Conservation (phyloP, 2,329 filamentous ascomycete genomes). For the Trematosphaeria pertusa region DNA sequence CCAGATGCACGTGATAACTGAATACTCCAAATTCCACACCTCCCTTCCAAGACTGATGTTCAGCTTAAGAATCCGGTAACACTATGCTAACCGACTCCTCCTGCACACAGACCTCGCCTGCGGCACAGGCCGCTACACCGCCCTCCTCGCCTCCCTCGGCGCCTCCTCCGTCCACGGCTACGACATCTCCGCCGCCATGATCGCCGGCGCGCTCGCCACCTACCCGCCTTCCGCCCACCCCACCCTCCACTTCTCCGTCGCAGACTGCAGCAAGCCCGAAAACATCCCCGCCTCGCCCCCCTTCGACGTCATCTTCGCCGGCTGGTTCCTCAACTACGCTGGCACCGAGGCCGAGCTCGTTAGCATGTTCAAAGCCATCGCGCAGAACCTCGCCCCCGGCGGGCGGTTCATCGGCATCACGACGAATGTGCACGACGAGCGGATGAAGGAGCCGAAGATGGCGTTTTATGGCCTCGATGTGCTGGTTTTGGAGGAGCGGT, state of each 20-base stretch:
- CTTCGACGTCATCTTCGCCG: constrained; percentile 39
- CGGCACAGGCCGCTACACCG: constrained; percentile 36
- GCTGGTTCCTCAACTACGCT: constrained; percentile 43
- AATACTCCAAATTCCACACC: too few species aligned
- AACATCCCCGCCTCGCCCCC: not conserved
- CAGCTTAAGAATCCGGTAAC: too few species aligned
- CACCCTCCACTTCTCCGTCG: constrained; percentile 26
- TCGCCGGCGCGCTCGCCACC: constrained; percentile 23
- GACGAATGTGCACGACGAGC: constrained; percentile 28
- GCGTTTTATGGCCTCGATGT: constrained; percentile 36
- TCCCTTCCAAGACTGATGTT: too few species aligned
- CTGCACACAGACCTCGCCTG: constrained; percentile 36
- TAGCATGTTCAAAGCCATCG: constrained; percentile 33
- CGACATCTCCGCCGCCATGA: constrained; percentile 40
- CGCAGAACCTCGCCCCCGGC: constrained; percentile 16
- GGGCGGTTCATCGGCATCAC: constrained; percentile 34
- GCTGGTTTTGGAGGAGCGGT: constrained; percentile 25
- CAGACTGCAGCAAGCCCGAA: constrained; percentile 31
- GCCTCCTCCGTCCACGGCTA: constrained; percentile 28
- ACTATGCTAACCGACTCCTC: too few species aligned
- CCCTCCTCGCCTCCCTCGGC: constrained; percentile 29
- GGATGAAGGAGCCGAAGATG: constrained; percentile 21
- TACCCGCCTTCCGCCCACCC: constrained; percentile 23
- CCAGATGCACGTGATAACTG: too few species aligned
- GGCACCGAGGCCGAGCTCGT: constrained; percentile 27